Percentiles rank a stretch among this genome's conserved stretches.
Conservation (phyloP, 176 grass and related monocot species). For the Hyparrhenia diplandra region DNA sequence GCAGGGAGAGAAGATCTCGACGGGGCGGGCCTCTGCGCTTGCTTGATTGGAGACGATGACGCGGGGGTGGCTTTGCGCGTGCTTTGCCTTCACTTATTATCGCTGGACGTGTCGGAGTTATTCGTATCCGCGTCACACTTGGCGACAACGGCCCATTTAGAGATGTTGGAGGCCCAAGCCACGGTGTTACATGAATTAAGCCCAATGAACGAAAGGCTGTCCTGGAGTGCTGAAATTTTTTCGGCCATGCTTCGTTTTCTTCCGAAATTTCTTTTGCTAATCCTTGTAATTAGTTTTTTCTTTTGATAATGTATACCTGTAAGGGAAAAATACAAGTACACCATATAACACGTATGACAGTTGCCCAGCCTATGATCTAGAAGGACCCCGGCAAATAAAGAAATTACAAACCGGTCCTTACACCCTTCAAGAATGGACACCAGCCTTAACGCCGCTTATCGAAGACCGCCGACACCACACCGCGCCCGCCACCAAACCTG, state of each 20-base stretch:
- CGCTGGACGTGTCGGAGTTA: neutral
- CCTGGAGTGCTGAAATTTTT: neutral
- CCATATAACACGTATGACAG: too few relatives aligned
- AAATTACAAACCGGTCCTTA: too few relatives aligned
- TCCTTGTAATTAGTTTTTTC: neutral
- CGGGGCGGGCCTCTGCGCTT: neutral
- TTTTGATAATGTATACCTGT: too few relatives aligned
- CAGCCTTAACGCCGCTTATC: too few relatives aligned
- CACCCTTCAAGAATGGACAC: too few relatives aligned
- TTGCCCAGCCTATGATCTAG: too few relatives aligned
- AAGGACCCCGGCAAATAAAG: too few relatives aligned
- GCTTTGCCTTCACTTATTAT: neutral
- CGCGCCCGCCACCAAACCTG: too few relatives aligned
- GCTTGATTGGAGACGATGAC: neutral
- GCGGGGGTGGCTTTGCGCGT: slow-evolving; percentile 18
- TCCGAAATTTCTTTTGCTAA: neutral
- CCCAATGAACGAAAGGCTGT: neutral
- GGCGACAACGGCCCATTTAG: neutral
- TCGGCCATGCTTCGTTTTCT: neutral
- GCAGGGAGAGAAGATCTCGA: slow-evolving; percentile 3
- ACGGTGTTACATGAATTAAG: neutral
- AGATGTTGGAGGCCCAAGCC: neutral
- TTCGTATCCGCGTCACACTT: neutral
- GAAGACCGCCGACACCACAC: too few relatives aligned
- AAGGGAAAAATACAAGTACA: too few relatives aligned